Evolutionary conservation across 768 basidiomycete species (phyloP).

Genomic region (Lentinula edodes): DNA sequence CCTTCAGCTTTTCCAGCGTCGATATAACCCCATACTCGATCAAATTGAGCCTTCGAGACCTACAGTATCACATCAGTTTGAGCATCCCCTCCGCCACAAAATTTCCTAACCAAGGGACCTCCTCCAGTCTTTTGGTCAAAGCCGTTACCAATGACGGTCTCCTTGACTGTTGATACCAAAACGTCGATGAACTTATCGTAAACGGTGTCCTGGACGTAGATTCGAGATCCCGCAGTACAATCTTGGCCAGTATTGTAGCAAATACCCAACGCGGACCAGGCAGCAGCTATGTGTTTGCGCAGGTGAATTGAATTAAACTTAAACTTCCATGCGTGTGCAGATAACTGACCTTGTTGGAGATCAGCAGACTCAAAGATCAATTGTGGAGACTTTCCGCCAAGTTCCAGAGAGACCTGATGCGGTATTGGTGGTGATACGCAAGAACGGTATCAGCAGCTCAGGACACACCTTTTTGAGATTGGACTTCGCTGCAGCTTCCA

Average conservation of each 20-base stretch:
- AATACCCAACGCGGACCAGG: constrained; percentile 82
- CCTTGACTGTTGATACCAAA: constrained; percentile 61
- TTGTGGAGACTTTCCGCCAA: constrained; percentile 90
- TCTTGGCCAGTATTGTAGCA: constrained; percentile 91
- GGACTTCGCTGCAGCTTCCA: constrained; percentile 87
- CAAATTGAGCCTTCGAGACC: constrained; percentile 82
- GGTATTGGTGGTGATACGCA: background rate
- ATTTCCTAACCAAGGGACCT: constrained; percentile 67
- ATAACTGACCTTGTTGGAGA: constrained; percentile 71
- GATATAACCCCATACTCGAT: constrained; percentile 85
- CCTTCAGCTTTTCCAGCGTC: constrained; percentile 81
- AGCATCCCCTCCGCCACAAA: background rate
- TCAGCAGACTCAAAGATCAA: constrained; percentile 90
- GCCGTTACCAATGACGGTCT: constrained; percentile 73
- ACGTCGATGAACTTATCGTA: constrained; percentile 79
- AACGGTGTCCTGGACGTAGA: constrained; percentile 83
- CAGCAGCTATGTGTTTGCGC: constrained; percentile 51
- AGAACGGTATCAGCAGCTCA: background rate
- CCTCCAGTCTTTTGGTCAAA: constrained; percentile 70
- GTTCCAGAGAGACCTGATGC: constrained; percentile 76
- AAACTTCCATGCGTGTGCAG: too few species aligned
- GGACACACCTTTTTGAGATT: constrained; percentile 82
- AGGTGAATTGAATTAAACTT: background rate
- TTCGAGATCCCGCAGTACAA: constrained; percentile 87
- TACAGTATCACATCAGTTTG: constrained; percentile 20